Conservation (phyloP, 441 rosid species). For the Isatis lusitanica region DNA sequence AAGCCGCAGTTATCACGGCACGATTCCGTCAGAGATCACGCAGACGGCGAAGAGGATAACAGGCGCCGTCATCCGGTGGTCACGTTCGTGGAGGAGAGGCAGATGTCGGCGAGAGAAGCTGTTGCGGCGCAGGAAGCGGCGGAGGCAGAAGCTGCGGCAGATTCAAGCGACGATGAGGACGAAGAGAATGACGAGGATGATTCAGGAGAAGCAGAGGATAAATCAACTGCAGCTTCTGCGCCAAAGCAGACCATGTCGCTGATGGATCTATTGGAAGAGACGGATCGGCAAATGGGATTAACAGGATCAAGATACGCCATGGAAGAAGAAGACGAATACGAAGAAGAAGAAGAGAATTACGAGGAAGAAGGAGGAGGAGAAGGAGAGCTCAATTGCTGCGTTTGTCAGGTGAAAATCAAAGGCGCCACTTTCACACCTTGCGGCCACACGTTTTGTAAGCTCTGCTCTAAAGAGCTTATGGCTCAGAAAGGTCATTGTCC, state of each 20-base stretch:
- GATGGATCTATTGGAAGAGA: slow-evolving; percentile 83
- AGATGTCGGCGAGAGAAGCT: slow-evolving; percentile 75
- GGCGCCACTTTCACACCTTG: slow-evolving; percentile 86
- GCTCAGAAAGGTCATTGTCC: slow-evolving; percentile 92
- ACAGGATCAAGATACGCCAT: slow-evolving; percentile 58
- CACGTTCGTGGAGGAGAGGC: slow-evolving; percentile 64
- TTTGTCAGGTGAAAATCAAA: slow-evolving; percentile 83
- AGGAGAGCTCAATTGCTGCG: slow-evolving; percentile 69
- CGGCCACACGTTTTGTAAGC: slow-evolving; percentile 86
- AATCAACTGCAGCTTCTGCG: slow-evolving; percentile 6
- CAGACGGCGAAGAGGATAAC: slow-evolving; percentile 32
- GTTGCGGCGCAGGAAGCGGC: slow-evolving; percentile 73
- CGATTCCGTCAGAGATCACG: slow-evolving; percentile 45
- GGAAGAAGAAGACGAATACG: slow-evolving; percentile 47
- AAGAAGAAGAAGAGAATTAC: slow-evolving; percentile 40
- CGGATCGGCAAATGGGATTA: slow-evolving; percentile 65
- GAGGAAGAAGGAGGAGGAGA: slow-evolving; percentile 40
- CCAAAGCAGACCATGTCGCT: slow-evolving; percentile 69
- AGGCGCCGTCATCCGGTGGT: slow-evolving; percentile 41
- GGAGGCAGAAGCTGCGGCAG: slow-evolving; percentile 45
- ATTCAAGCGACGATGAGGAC: slow-evolving; percentile 25
- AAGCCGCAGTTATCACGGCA: slow-evolving; percentile 53
- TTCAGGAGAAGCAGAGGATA: slow-evolving; percentile 23
- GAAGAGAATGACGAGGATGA: slow-evolving; percentile 8
- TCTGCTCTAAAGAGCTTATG: slow-evolving; percentile 90